Evolutionary conservation across 768 basidiomycete genomes (phyloP).

Genomic region (Termitomyces sp.): DNA sequence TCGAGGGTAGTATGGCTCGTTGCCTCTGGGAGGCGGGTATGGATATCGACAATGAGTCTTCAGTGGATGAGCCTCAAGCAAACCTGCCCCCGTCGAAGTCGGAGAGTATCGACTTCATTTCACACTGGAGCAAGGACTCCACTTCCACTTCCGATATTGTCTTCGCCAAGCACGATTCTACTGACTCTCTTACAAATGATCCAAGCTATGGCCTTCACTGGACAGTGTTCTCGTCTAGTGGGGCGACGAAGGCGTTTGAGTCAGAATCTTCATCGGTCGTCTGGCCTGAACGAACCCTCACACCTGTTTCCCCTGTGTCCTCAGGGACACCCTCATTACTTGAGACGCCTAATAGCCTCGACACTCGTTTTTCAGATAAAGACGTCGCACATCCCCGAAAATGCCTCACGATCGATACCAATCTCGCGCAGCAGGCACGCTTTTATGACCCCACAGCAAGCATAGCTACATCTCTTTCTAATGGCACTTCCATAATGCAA

Average conservation of each 20-base stretch:
- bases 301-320: slow-evolving; percentile 42
- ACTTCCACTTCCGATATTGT: slow-evolving; percentile 43
- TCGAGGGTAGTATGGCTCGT: slow-evolving; percentile 79
- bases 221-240: slow-evolving; percentile 43
- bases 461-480: slow-evolving; percentile 41
- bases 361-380: slow-evolving; percentile 37
- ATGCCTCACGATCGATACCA: slow-evolving; percentile 61
- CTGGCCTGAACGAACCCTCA: slow-evolving; percentile 36
- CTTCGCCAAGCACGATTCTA: slow-evolving; percentile 36
- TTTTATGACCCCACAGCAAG: slow-evolving; percentile 45
- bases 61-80: slow-evolving; percentile 36
- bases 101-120: slow-evolving; percentile 36
- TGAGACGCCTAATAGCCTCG: slow-evolving; percentile 53
- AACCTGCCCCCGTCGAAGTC: slow-evolving; percentile 34
- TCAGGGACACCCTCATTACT: slow-evolving; percentile 47
- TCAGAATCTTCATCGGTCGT: slow-evolving; percentile 48
- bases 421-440: slow-evolving; percentile 35
- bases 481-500: slow-evolving; percentile 66
- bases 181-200: slow-evolving; percentile 22
- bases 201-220: slow-evolving; percentile 41
- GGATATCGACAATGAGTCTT: slow-evolving; percentile 64
- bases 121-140: slow-evolving; percentile 62
- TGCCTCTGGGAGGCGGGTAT: slow-evolving; percentile 77
- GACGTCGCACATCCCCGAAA: slow-evolving; percentile 34
- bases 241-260: slow-evolving; percentile 55